Conservation (phyloP, 768 basidiomycete genomes). For the Xerocomus potaroensis region DNA sequence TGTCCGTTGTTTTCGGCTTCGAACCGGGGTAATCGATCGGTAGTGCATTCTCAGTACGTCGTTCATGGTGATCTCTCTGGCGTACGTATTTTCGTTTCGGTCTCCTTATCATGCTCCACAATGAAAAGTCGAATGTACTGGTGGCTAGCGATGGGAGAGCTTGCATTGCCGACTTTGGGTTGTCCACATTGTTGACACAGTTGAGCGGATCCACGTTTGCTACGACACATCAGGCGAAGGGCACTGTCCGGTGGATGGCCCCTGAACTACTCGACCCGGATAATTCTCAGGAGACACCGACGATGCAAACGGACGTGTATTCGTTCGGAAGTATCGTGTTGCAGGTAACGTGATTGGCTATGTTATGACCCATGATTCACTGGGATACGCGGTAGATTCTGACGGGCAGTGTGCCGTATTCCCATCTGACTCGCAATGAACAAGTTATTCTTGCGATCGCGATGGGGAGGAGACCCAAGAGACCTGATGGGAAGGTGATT, state of each 20-base stretch:
- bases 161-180: constrained; percentile 8
- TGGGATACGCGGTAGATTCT: neutral
- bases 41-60: neutral
- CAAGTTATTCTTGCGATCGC: constrained; percentile 1
- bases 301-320: constrained; percentile 1
- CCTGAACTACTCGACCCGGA: neutral
- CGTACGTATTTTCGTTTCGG: neutral
- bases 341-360: constrained; percentile 3
- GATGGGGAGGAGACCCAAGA: neutral
- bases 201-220: neutral
- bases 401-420: constrained; percentile 5
- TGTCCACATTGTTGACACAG: neutral
- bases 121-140: neutral
- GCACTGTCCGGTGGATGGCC: neutral
- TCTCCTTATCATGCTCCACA: neutral
- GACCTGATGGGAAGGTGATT: neutral
- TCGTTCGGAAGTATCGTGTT: constrained; percentile 11
- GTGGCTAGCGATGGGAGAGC: neutral
- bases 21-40: neutral
- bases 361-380: neutral
- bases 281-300: neutral
- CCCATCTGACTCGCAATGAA: neutral
- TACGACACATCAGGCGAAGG: neutral
- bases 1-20: neutral
- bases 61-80: constrained; percentile 1